phyloP scores from a whole-genome alignment of 208 protist genomes.

The Trichomonas gallinae region DNA sequence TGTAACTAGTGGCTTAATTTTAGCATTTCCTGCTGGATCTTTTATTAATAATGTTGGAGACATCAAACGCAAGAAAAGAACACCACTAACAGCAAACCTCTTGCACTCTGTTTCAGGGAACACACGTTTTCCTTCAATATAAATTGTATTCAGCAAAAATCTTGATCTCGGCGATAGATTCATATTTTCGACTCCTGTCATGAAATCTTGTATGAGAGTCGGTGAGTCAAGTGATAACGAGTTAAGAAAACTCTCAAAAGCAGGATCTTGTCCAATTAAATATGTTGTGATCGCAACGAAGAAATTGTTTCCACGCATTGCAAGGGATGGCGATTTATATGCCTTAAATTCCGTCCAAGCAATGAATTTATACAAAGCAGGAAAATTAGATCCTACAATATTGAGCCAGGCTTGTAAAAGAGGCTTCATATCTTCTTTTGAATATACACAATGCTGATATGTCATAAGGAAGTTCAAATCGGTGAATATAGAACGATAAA shows the following conservation, averaged over 20 bases:
- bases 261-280: neutral
- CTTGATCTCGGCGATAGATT: neutral
- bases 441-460: neutral
- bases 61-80: neutral
- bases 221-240: neutral
- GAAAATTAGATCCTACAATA: neutral
- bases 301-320: neutral
- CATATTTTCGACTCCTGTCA: neutral
- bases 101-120: neutral
- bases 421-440: neutral
- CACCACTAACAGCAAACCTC: neutral
- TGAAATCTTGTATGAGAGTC: neutral
- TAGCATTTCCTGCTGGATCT: neutral
- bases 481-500: neutral
- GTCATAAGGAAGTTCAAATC: neutral
- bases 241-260: neutral
- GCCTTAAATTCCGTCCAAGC: neutral
- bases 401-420: neutral
- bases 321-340: neutral
- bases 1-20: neutral
- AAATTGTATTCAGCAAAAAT: neutral
- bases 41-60: neutral
- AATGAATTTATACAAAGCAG: neutral
- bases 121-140: neutral
- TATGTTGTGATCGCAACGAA: neutral